Conservation (phyloP, 192 early-diverging fungal species). For the Podila minutissima region DNA sequence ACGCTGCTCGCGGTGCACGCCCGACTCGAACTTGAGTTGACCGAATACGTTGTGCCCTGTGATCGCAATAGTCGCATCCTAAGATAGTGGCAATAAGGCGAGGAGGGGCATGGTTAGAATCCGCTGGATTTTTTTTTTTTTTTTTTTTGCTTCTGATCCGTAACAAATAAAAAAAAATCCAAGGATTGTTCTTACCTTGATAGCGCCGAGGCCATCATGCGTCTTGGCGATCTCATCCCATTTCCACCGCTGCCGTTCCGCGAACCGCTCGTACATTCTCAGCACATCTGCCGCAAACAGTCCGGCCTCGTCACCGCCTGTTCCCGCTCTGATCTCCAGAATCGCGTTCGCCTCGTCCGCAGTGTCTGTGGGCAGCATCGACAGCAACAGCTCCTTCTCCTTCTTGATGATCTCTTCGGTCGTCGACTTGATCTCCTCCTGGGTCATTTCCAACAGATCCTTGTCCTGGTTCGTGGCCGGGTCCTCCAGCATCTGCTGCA, state of each 20-base stretch:
- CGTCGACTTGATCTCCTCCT: slow-evolving; percentile 66
- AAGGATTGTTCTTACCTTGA: slow-evolving; percentile 52
- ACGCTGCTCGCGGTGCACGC: slow-evolving; percentile 85
- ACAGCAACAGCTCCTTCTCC: slow-evolving; percentile 66
- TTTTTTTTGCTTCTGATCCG: not conserved
- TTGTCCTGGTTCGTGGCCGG: slow-evolving; percentile 48
- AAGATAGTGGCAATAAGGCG: not conserved
- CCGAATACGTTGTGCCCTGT: slow-evolving; percentile 79
- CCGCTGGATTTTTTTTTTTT: not conserved
- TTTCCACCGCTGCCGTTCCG: slow-evolving; percentile 69
- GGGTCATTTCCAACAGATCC: slow-evolving; percentile 65
- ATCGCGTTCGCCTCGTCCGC: slow-evolving; percentile 76
- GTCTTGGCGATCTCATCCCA: slow-evolving; percentile 65
- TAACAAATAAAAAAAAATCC: no score
- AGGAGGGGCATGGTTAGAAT: not conserved
- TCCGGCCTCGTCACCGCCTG: slow-evolving; percentile 83
- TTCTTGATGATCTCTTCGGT: slow-evolving; percentile 49
- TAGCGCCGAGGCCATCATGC: slow-evolving; percentile 54
- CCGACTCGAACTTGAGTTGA: slow-evolving; percentile 80
- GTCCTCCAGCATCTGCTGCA: slow-evolving; percentile 49
- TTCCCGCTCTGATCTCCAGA: slow-evolving; percentile 80
- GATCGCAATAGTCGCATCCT: slow-evolving; percentile 74
- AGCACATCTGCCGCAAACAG: slow-evolving; percentile 77
- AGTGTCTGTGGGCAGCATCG: slow-evolving; percentile 71
- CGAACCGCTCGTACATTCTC: slow-evolving; percentile 80